A percentile compares a stretch with the other conserved stretches of the same genome.
phyloP scores from a whole-genome alignment of 257 asterid species.

The Orobanche coerulescens region DNA sequence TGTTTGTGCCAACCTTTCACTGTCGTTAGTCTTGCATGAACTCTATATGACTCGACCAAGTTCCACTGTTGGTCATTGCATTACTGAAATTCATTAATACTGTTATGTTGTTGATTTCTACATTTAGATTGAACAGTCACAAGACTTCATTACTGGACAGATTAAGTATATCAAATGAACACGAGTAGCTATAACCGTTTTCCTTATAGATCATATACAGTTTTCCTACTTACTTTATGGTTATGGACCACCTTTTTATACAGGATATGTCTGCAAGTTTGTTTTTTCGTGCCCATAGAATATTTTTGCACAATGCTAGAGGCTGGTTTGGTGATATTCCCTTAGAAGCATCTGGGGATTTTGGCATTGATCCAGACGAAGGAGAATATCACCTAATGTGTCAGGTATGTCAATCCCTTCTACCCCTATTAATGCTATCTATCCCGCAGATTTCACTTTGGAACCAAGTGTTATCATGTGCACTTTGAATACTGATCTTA shows the following conservation, averaged over 20 bases:
- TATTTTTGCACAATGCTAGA: constrained; percentile 91
- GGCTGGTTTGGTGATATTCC: constrained; percentile 99
- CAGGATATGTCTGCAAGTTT: constrained; percentile 87
- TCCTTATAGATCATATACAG: constrained; percentile 6
- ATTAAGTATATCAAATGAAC: constrained; percentile 5
- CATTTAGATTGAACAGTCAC: constrained; percentile 10
- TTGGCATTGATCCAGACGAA: constrained; percentile 93
- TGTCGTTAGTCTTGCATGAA: neutral
- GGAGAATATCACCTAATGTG: constrained; percentile 99
- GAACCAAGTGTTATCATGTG: constrained; percentile 7
- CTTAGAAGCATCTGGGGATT: constrained; percentile 98
- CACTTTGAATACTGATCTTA: neutral
- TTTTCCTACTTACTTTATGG: constrained; percentile 14
- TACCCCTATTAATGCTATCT: neutral
- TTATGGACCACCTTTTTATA: constrained; percentile 21
- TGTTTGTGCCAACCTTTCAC: constrained; percentile 5
- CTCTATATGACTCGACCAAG: constrained; percentile 13
- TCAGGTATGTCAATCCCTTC: constrained; percentile 52
- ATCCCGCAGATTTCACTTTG: constrained; percentile 7
- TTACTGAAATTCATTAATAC: neutral
- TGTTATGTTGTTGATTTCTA: neutral
- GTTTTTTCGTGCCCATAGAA: constrained; percentile 90
- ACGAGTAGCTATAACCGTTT: neutral
- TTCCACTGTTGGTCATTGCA: neutral
- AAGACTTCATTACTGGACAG: neutral